Evolutionary conservation across 2,329 filamentous ascomycete genomes (phyloP), one percentile per base, ranked within the genome.

Genomic region (Beauveria australis): DNA sequence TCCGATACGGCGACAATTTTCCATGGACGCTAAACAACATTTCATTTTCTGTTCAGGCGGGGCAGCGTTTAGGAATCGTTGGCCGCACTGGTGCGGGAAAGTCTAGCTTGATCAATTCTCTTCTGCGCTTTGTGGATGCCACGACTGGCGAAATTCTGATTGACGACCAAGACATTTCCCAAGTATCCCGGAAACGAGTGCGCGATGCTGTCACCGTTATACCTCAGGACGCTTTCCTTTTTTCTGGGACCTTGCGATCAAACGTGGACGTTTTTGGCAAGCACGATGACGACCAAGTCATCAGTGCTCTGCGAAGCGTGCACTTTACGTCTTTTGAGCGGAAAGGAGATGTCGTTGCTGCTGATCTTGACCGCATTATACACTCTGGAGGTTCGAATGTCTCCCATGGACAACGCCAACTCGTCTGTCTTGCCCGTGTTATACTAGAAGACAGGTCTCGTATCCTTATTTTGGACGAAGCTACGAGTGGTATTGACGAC

Each of bases 191-290:
- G 16, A 33, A 48, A 47, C 5, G 33, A n/a, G 19, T 60, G 16
- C 58, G 58, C 22, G 22, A 48, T 26, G n/a, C 30, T 9, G 18
- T 60, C 43, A 30, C 37, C 3, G 33, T 60, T n/a, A 60, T 54
- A 40, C 58, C 51, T 4, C 71, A 91, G 70, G 88, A 91, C 65
- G 88, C 89, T 0, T 86, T 91, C 1, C 78, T 92, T 3, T 91
- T 92, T 72, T 87, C 84, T 1, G 89, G 89, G 16, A 89, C 87
- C 0, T 75, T 92, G 19, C 80, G 88, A 40, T 81, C 78, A 18
- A 91, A 91, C 67, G 79, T 92, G 7, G 89, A 92, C 67, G 84
- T 88, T 1, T 89, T 89, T 66, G 76, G 84, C 61, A 76, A 87
- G 61, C 82, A 89, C 68, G 79, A 76, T 3, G 88, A 91, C 65